Percentiles rank a stretch among this genome's conserved stretches.
These are phyloP conservation scores for Afroboletus lepidellus DNA, from an alignment of 1,284 basidiomycete genomes.

Conservation along the genomic window DNA sequence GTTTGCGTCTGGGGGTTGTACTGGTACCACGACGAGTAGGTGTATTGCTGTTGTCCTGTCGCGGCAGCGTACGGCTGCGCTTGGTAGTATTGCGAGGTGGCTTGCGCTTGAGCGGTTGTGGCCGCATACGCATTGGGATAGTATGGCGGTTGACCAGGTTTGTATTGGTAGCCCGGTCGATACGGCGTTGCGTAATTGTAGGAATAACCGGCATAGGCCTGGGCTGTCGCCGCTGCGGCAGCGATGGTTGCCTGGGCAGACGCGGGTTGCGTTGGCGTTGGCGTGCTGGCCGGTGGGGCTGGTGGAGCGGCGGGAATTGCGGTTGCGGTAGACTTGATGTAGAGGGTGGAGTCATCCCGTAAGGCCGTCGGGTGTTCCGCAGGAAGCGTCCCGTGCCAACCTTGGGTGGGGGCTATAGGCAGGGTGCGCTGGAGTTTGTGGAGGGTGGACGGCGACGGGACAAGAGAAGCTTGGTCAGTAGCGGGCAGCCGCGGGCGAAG, in stretches of 20 bases:
- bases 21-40: constrained; percentile 36
- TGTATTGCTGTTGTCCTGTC: constrained; percentile 34
- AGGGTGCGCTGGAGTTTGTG: constrained; percentile 68
- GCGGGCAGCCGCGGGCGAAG: constrained; percentile 61
- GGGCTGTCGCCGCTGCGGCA: constrained; percentile 25
- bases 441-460: constrained; percentile 60
- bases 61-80: constrained; percentile 30
- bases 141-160: constrained; percentile 34
- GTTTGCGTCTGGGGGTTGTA: constrained; percentile 32
- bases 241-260: constrained; percentile 27
- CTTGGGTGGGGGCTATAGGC: constrained; percentile 53
- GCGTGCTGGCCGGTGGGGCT: constrained; percentile 21
- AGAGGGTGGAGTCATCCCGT: constrained; percentile 67
- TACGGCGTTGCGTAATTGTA: constrained; percentile 32
- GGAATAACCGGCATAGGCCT: constrained; percentile 27
- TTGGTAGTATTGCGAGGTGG: constrained; percentile 32
- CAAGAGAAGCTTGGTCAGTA: constrained; percentile 42
- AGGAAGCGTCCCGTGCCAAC: constrained; percentile 77
- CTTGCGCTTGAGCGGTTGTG: constrained; percentile 25
- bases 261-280: constrained; percentile 24
- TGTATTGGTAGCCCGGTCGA: constrained; percentile 33
- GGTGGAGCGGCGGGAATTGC: constrained; percentile 30
- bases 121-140: constrained; percentile 30
- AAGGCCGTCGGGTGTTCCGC: constrained; percentile 54
- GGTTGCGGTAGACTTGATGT: constrained; percentile 53